These are phyloP conservation scores for Gossypium mustelinum DNA, from an alignment of 345 rosid species.

Conservation along the genomic window DNA sequence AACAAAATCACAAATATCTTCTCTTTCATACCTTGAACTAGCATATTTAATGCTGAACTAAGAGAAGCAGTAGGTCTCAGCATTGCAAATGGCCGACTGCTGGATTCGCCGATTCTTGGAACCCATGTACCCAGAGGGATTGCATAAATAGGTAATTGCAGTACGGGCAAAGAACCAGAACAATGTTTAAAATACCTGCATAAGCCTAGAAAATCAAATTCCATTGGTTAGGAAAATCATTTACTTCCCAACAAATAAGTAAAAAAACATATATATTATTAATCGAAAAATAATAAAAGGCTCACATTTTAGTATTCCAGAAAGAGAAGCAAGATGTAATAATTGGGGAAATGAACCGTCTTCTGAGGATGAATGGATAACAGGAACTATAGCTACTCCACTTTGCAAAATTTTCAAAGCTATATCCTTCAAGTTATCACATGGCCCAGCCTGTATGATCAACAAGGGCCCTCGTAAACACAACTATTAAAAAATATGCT, in stretches of 20 bases:
- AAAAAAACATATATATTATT: not conserved
- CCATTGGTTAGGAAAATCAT: slow-evolving; percentile 20
- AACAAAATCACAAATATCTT: not conserved
- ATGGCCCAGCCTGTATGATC: slow-evolving; percentile 49
- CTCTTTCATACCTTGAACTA: slow-evolving; percentile 50
- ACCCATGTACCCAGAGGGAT: slow-evolving; percentile 57
- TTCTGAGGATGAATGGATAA: slow-evolving; percentile 44
- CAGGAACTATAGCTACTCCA: slow-evolving; percentile 41
- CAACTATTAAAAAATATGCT: not conserved
- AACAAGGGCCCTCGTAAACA: slow-evolving; percentile 4
- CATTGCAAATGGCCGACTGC: slow-evolving; percentile 46
- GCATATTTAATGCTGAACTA: slow-evolving; percentile 53
- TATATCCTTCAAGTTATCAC: slow-evolving; percentile 46
- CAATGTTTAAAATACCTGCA: slow-evolving; percentile 53
- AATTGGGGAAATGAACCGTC: slow-evolving; percentile 63
- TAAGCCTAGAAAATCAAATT: slow-evolving; percentile 38
- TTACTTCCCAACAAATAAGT: slow-evolving; percentile 18
- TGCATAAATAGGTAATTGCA: slow-evolving; percentile 44
- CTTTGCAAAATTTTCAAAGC: slow-evolving; percentile 47
- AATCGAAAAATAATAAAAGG: slow-evolving; percentile 10
- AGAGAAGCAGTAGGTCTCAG: slow-evolving; percentile 62
- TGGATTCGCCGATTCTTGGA: slow-evolving; percentile 49
- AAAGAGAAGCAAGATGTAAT: slow-evolving; percentile 47
- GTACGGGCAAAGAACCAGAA: slow-evolving; percentile 42
- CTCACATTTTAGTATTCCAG: slow-evolving; percentile 52